phyloP scores from a whole-genome alignment of 2,329 filamentous ascomycete species.

The Monosporascus sp. region DNA sequence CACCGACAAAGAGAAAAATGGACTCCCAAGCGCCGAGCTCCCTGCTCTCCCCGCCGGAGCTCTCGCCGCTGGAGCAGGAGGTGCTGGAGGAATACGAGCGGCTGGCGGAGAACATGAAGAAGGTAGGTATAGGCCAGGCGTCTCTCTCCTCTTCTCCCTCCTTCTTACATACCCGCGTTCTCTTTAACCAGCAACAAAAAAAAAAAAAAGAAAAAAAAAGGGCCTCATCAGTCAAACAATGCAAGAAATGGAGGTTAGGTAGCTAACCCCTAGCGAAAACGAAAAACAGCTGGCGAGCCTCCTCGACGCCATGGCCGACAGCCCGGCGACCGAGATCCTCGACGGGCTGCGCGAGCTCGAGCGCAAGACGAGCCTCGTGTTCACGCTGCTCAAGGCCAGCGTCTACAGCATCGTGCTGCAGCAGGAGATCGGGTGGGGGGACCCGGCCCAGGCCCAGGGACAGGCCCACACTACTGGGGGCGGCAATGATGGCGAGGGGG shows the following conservation, averaged over 20 bases:
- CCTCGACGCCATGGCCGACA: slow-evolving; percentile 59
- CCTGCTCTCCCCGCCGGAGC: slow-evolving; percentile 41
- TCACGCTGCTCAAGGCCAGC: slow-evolving; percentile 93
- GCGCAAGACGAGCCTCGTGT: slow-evolving; percentile 89
- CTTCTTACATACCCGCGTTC: not conserved
- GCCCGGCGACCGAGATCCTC: slow-evolving; percentile 74
- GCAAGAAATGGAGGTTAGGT: too few relatives aligned
- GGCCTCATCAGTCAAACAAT: too few relatives aligned
- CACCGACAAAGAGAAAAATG: slow-evolving; percentile 1
- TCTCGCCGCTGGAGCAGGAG: slow-evolving; percentile 84
- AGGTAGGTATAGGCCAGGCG: slow-evolving; percentile 44
- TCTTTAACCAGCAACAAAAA: not conserved
- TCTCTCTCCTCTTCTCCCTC: not conserved
- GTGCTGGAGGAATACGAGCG: slow-evolving; percentile 90
- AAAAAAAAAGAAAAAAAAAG: not conserved
- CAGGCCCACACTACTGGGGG: too few relatives aligned
- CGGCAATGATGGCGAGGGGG: too few relatives aligned
- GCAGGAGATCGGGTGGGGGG: slow-evolving; percentile 82
- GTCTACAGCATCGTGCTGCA: slow-evolving; percentile 98
- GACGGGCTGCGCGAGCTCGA: slow-evolving; percentile 85
- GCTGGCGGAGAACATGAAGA: slow-evolving; percentile 84
- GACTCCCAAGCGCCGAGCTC: slow-evolving; percentile 11
- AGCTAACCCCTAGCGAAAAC: not conserved
- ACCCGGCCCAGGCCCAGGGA: slow-evolving; percentile 23
- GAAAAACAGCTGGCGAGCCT: slow-evolving; percentile 49